These are phyloP conservation scores for Trichomonas vaginalis DNA, from an alignment of 208 protist species.

Conservation along the genomic window DNA sequence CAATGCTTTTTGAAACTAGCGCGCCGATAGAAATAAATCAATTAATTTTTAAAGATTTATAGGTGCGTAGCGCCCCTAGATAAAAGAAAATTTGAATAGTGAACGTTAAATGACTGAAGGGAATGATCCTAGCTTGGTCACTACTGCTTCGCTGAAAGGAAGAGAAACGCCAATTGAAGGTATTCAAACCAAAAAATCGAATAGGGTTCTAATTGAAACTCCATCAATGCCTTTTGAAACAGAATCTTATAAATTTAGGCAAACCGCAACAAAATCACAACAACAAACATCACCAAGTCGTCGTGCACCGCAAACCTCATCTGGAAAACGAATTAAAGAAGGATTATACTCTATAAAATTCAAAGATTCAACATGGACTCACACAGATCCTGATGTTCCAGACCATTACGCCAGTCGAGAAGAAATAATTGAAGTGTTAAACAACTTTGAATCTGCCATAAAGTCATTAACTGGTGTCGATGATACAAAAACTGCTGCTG, in stretches of 20 bases:
- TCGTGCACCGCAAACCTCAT: not conserved
- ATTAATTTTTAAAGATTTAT: too few species aligned
- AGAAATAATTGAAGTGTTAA: not conserved
- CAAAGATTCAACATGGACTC: not conserved
- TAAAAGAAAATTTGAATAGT: too few species aligned
- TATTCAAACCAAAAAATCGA: not conserved
- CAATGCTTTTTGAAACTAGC: too few species aligned
- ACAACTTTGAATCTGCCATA: not conserved
- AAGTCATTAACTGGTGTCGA: not conserved
- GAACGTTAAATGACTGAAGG: not conserved
- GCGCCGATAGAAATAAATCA: too few species aligned
- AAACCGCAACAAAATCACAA: not conserved
- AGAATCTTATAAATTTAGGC: not conserved
- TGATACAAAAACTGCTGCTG: not conserved
- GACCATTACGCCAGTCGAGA: not conserved
- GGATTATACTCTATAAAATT: not conserved
- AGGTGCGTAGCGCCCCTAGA: too few species aligned
- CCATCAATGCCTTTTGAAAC: not conserved
- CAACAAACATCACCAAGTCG: not conserved
- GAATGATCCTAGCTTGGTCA: not conserved
- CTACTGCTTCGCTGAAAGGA: not conserved
- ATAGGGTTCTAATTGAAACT: not conserved
- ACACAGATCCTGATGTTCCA: not conserved
- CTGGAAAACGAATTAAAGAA: not conserved
- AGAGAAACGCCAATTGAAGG: not conserved